Base-by-base conservation (phyloP, 2,329 filamentous ascomycete genomes). In the Paecilomyces dactylethromorphus region DNA sequence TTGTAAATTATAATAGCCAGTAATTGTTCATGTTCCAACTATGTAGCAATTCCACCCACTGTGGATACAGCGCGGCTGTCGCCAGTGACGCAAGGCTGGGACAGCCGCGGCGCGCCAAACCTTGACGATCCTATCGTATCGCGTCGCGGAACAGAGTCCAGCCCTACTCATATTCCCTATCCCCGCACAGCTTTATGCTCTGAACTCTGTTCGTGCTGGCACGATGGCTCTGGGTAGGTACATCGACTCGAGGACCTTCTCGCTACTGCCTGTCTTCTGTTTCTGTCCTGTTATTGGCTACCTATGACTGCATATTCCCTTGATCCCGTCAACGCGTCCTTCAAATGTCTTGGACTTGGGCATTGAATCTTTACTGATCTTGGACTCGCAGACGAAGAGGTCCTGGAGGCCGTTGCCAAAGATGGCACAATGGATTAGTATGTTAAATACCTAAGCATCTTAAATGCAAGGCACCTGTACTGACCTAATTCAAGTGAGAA, bases 381-480 rank as follows among this genome's bases (percentile, higher is more conserved):
- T 29, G 33, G 10, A 39, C 45, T 53, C 52, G 52, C 60, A 77
- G 79, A 80, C 66, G 82, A 86, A 66, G 76, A 79, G 63, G 72
- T 83, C 55, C 78, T 87, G 52, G 79, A 83, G 66, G 70, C 74
- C 59, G 82, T 82, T 63, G 84, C 83, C 68, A 78, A 79, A 68
- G 81, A 85, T 71, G 84, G 84, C 66, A 76, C 79, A 56, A 80
- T 87, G 66, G 81, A 86, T 64, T 76, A 81, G 84, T 87, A 78
- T 65, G 81, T 64, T 49, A 55, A 50, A 32, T 24, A 18, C 12
- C 24, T 15, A 29, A 32, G 12, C 7, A 39, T 60, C 52, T 33
- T 58, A 33, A 33, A 22, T 24, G 52, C 45, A 57, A 56, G 24
- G 39, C 12, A 63, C 18, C 60, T 58, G 63, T 62, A 58, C 71